Evolutionary conservation across 331 rosid genomes (phyloP), one percentile per base, ranked within the genome.

Genomic region (Malus hybrid): DNA sequence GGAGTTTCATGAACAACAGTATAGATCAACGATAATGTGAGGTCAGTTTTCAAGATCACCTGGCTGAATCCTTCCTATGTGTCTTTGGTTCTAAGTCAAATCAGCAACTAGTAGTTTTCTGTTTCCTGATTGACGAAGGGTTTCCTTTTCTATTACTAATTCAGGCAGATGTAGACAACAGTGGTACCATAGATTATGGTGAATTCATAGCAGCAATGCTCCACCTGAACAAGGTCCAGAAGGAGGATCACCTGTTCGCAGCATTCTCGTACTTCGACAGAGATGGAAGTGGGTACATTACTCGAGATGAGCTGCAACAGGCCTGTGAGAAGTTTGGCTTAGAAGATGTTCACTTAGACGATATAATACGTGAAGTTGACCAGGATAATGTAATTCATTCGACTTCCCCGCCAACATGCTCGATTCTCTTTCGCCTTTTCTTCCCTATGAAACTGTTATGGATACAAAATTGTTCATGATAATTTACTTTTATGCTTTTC

Each of bases 131-230:
- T 28, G 77, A 70, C 36, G 42, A 72, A 70, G 9, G 62, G 30
- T 55, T 85, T 56, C 46, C 36, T 72, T 48, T 72, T 81, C 46
- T 56, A 70, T 19, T 52, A 6, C 3, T 72, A 65, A 72, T 72
- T 83, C 90, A 93, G 98, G 98, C 92, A 42, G 98, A 93, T 63
- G 6, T 87, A 29, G 93, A 93, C 81, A 86, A 91, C 65, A 93
- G 97, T 76, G 98, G 98, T 71, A 88, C 98, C 77, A 89, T 93
- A 89, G 98, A 91, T 81, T 91, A 93, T 15, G 97, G 97, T 30
- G 98, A 93, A 75, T 93, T 91, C 77, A 74, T 93, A 64, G 96
- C 98, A 75, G 96, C 97, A 52, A 93, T 93, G 98, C 88, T 93
- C 53, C 93, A 91, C 77, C 84, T 91, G 77, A 93, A 88, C 89